Percentiles rank a stretch among this genome's conserved stretches.
phyloP scores from a whole-genome alignment of 2,329 filamentous ascomycete species.

The Diaporthe nobilis region DNA sequence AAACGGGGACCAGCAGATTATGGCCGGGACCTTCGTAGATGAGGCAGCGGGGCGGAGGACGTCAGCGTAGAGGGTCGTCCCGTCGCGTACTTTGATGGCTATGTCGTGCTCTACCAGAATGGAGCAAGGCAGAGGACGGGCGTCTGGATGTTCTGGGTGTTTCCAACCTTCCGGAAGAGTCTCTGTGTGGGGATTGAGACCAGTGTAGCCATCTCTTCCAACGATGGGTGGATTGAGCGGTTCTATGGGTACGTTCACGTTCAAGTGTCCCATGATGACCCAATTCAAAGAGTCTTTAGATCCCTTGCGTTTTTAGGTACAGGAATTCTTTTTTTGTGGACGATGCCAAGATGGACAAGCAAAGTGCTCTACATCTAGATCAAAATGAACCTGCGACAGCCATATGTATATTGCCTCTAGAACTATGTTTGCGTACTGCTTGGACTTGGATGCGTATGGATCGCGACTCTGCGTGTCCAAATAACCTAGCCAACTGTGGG shows the following conservation, averaged over 20 bases:
- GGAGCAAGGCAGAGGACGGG: neutral
- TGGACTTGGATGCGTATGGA: too few species aligned
- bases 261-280: neutral
- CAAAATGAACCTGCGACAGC: neutral
- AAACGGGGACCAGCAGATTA: conserved; percentile 56
- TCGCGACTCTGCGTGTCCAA: neutral
- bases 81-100: conserved; percentile 6
- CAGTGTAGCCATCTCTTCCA: conserved; percentile 8
- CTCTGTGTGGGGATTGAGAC: conserved; percentile 12
- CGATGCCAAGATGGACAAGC: neutral
- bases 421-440: neutral
- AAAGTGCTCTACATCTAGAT: neutral
- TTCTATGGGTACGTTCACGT: neutral
- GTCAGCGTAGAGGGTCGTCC: conserved; percentile 8
- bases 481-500: neutral
- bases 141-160: neutral
- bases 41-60: neutral
- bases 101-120: neutral
- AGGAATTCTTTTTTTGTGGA: neutral
- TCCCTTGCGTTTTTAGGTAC: neutral
- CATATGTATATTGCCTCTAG: neutral
- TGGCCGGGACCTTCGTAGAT: neutral
- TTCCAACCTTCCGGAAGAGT: conserved; percentile 4
- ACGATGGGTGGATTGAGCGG: neutral
- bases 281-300: neutral